phyloP scores from a whole-genome alignment of 2,329 filamentous ascomycete genomes.

The Apiospora koreana region DNA sequence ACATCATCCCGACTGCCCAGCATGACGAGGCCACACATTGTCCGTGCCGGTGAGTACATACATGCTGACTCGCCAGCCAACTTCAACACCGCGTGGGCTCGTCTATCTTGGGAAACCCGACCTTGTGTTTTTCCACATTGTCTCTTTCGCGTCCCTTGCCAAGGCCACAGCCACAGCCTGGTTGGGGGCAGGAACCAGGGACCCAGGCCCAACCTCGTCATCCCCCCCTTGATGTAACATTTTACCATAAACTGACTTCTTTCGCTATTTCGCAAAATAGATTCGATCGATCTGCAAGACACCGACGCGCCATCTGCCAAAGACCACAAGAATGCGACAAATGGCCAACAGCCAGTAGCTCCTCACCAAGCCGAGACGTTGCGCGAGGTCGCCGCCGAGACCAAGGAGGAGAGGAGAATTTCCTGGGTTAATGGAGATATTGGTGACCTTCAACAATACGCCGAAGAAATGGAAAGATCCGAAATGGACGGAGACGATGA shows the following conservation, averaged over 20 bases:
- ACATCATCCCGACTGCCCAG: constrained; percentile 27
- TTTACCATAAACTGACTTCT: neutral
- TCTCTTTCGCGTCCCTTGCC: neutral
- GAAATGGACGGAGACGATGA: constrained; percentile 41
- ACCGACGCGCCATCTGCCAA: constrained; percentile 80
- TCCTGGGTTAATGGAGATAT: constrained; percentile 50
- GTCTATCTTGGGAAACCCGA: neutral
- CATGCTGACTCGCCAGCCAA: constrained; percentile 14
- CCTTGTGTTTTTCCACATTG: neutral
- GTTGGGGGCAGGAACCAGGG: neutral
- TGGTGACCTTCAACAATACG: constrained; percentile 46
- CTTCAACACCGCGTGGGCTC: neutral
- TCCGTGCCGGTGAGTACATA: constrained; percentile 61
- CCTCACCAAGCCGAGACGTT: constrained; percentile 86
- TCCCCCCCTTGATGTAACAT: neutral
- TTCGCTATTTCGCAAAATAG: constrained; percentile 43
- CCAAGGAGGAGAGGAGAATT: constrained; percentile 67
- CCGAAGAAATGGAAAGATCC: constrained; percentile 45
- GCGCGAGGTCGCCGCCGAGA: constrained; percentile 76
- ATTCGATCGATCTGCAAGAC: constrained; percentile 94
- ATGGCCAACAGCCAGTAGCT: constrained; percentile 49
- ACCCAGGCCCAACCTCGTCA: neutral
- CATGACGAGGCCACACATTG: constrained; percentile 62
- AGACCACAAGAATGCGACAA: constrained; percentile 66
- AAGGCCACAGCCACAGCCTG: constrained; percentile 4